Base-by-base conservation (phyloP, 768 basidiomycete genomes). In the Russula lepida region DNA sequence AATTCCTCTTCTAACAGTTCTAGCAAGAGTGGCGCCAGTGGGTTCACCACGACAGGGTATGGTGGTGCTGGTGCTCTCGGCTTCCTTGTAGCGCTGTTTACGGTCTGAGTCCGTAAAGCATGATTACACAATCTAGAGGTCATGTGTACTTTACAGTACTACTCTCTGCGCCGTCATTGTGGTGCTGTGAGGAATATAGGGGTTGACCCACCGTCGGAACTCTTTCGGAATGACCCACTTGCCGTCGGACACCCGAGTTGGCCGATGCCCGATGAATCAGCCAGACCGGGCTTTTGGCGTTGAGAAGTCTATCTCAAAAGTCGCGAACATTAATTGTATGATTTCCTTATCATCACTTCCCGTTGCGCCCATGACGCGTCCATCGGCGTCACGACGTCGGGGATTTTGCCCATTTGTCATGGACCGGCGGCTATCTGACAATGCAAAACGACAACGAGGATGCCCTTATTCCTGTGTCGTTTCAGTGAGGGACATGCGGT, bases 1-100 rank as follows among this genome's bases (percentile, higher is more conserved):
- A 77, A 74, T 54, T 65, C 19, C 11, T 46, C 73, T 33, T 72
- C 64, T 7, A 43, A n/a, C n/a, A n/a, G n/a, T n/a, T n/a, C 48
- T 21, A 56, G 2, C 6, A 47, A 33, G 19, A 57, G 19, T 25
- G 21, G 37, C 21, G 52, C 57, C 8, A 54, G 19, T 17, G 35
- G 13, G 27, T 27, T 54, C 19, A 27, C 58, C 25, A 46, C 25
- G 28, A 25, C 53, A n/a, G 53, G 58, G 39, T 47, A 59, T n/a
- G 15, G 44, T 6, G 58, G 50, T 27, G 15, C 51, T 6, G 58
- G 50, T 27, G 27, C 17, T 1, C 17, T 62, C 6, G 56, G 43
- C 12, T 47, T 62, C 27, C 33, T 62, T 4, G 15, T 49, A 5
- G 21, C 56, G 13, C 4, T 57, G n/a, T 5, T 62, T 9, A 43